Conservation (phyloP, 2,329 filamentous ascomycete genomes). For the Neocatenulostroma microsporum region DNA sequence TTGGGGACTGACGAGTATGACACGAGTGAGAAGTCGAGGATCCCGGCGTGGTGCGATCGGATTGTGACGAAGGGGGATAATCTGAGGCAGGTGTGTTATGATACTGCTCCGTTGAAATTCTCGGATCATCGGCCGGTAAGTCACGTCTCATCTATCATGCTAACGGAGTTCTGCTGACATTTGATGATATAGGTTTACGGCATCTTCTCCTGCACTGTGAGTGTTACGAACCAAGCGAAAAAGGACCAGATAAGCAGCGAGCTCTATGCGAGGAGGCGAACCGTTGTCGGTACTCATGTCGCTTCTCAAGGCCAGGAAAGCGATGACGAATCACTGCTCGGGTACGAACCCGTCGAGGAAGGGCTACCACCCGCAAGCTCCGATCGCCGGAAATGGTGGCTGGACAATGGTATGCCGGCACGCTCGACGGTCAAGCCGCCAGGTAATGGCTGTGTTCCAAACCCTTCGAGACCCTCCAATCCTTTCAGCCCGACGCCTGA, state of each 20-base stretch:
- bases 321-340: slow-evolving; percentile 72
- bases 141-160: neutral
- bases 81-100: slow-evolving; percentile 74
- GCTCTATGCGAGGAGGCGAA: slow-evolving; percentile 62
- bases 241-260: slow-evolving; percentile 66
- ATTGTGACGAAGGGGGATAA: slow-evolving; percentile 80
- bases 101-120: slow-evolving; percentile 72
- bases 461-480: slow-evolving; percentile 68
- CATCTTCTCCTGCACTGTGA: slow-evolving; percentile 76
- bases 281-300: slow-evolving; percentile 57
- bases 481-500: slow-evolving; percentile 69
- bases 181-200: slow-evolving; percentile 74
- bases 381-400: slow-evolving; percentile 57
- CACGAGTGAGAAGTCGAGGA: slow-evolving; percentile 87
- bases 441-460: slow-evolving; percentile 55
- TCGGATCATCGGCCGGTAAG: slow-evolving; percentile 82
- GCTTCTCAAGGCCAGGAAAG: slow-evolving; percentile 53
- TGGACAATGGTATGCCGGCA: slow-evolving; percentile 61
- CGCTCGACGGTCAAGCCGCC: slow-evolving; percentile 65
- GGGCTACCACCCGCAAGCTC: slow-evolving; percentile 60
- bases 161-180: neutral
- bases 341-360: slow-evolving; percentile 75
- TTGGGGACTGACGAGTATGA: slow-evolving; percentile 84
- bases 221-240: slow-evolving; percentile 64
- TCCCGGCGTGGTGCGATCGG: slow-evolving; percentile 95